These are phyloP conservation scores for Ceratobasidium sp. DNA, from an alignment of 1,284 basidiomycete genomes.

Conservation along the genomic window DNA sequence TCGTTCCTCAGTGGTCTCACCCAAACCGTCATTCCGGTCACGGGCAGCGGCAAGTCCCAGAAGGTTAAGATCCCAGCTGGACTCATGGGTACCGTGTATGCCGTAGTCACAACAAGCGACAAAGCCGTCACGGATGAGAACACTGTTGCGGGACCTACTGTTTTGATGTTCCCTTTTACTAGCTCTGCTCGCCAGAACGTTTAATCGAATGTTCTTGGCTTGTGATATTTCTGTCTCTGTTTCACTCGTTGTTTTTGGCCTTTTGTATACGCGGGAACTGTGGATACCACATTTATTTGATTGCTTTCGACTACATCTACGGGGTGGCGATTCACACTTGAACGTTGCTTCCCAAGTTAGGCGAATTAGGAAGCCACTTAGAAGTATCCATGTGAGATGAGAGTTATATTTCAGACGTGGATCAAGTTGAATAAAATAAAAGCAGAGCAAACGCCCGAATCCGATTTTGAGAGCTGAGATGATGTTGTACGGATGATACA, in stretches of 20 bases:
- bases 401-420: background rate
- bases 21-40: slow-evolving; percentile 52
- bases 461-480: background rate
- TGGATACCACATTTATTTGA: too few species aligned
- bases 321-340: too few species aligned
- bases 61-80: slow-evolving; percentile 54
- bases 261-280: too few species aligned
- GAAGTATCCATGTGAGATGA: too few species aligned
- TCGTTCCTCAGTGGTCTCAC: slow-evolving; percentile 56
- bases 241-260: too few species aligned
- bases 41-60: too few species aligned
- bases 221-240: too few species aligned
- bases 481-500: too few species aligned
- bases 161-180: slow-evolving; percentile 45
- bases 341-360: too few species aligned
- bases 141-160: slow-evolving; percentile 55
- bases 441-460: background rate
- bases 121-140: slow-evolving; percentile 52
- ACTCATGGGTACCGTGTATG: slow-evolving; percentile 57
- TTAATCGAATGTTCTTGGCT: too few species aligned
- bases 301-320: too few species aligned
- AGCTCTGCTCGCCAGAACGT: slow-evolving; percentile 15
- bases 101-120: slow-evolving; percentile 54
- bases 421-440: background rate
- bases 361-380: background rate